phyloP scores from a whole-genome alignment of 164 flowering plant species.

The Vitis amurensis region DNA sequence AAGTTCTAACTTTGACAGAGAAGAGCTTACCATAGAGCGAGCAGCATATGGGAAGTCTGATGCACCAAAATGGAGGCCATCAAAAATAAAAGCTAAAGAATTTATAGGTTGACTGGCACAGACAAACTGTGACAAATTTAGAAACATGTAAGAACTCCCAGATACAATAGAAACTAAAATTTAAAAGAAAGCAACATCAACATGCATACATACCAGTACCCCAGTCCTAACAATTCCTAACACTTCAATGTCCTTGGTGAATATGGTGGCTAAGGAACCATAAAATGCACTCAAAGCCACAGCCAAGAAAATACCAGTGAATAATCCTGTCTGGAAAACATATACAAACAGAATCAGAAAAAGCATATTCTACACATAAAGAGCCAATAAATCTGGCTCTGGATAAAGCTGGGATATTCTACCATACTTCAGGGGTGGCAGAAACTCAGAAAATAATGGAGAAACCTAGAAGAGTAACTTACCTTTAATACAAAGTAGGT shows the following conservation, averaged over 20 bases:
- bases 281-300: slow-evolving; percentile 59
- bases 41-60: slow-evolving; percentile 91
- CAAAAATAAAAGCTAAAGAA: slow-evolving; percentile 84
- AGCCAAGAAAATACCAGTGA: slow-evolving; percentile 69
- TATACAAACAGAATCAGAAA: slow-evolving; percentile 11
- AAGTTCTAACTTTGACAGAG: neutral
- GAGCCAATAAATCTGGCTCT: neutral
- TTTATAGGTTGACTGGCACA: slow-evolving; percentile 89
- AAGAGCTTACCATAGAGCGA: slow-evolving; percentile 61
- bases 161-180: neutral
- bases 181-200: neutral
- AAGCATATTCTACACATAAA: slow-evolving; percentile 1
- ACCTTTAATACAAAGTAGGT: slow-evolving; percentile 71
- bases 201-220: slow-evolving; percentile 50
- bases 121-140: slow-evolving; percentile 62
- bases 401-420: neutral
- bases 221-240: slow-evolving; percentile 66
- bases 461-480: slow-evolving; percentile 5
- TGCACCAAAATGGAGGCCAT: slow-evolving; percentile 93
- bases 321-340: slow-evolving; percentile 62
- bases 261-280: slow-evolving; percentile 61
- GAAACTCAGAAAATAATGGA: neutral
- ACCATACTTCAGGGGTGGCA: neutral
- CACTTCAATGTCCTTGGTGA: slow-evolving; percentile 81
- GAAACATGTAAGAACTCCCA: neutral